Evolutionary conservation across 352 stramenopile species (phyloP).

Genomic region (Plasmopara halstedii): DNA sequence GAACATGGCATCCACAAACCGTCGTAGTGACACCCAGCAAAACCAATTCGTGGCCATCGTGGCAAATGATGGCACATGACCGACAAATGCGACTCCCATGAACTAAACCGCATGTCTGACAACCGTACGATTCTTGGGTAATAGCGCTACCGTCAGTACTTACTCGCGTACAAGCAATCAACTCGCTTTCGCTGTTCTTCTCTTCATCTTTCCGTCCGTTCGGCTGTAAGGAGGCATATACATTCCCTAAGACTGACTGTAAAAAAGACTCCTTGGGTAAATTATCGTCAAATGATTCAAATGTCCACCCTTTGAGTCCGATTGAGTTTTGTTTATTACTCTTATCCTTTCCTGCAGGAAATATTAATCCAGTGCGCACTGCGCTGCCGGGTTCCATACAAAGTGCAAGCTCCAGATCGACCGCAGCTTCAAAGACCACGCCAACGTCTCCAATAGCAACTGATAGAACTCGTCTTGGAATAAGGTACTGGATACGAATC

Average conservation of each 20-base stretch:
- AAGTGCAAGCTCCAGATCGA: constrained; percentile 49
- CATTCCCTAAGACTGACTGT: constrained; percentile 27
- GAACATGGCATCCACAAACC: constrained; percentile 64
- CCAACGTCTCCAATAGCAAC: constrained; percentile 31
- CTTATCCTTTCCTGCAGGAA: constrained; percentile 16
- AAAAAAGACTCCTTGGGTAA: constrained; percentile 4
- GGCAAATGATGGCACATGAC: constrained; percentile 62
- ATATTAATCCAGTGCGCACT: constrained; percentile 41
- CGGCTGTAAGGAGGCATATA: constrained; percentile 29
- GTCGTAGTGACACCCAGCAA: constrained; percentile 57
- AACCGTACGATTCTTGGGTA: constrained; percentile 68
- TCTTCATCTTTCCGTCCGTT: constrained; percentile 11
- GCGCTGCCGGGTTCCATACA: constrained; percentile 20
- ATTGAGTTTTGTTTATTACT: constrained; percentile 5
- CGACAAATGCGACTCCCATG: constrained; percentile 61
- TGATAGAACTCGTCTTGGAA: constrained; percentile 35
- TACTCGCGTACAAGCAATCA: constrained; percentile 46
- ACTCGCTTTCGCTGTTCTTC: constrained; percentile 10
- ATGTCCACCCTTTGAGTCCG: constrained; percentile 27
- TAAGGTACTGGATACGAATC: constrained; percentile 33
- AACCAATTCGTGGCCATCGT: constrained; percentile 78
- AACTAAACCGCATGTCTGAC: constrained; percentile 73
- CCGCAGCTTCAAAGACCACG: constrained; percentile 40
- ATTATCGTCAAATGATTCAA: constrained; percentile 17
- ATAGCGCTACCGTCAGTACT: constrained; percentile 79